Base-by-base conservation (phyloP, 2,329 filamentous ascomycete species). In the Triangularia verruculosa region DNA sequence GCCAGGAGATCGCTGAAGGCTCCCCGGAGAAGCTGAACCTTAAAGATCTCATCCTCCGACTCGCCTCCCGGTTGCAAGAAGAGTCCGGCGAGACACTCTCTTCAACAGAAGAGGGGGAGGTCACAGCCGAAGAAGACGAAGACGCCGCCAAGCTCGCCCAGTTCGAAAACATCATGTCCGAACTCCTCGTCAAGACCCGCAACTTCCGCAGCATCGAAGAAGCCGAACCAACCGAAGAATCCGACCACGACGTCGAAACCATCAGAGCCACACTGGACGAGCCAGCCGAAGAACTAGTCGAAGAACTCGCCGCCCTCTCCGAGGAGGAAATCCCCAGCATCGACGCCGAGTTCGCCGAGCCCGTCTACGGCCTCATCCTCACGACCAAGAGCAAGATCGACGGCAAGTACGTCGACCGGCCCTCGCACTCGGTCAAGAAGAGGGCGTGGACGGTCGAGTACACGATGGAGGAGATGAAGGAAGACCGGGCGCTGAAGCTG, bases 361-460 rank as follows among this genome's bases (percentile, higher is more conserved):
- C 28, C n/a, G 63, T 93, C 0, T 78, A 92, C 25, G 90, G 86
- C 43, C 86, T 95, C 82, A 87, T 86, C 13, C 78, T 97, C 61
- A 89, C 86, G 0, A 79, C 92, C 57, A 86, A 86, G 68, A 95
- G 91, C 78, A 85, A 84, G 67, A 83, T 96, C 61, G 89, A 95
- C 71, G 88, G 84, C 17, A 61, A 78, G 12, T 83, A 84, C 61
- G 85, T 92, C 1, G 72, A 78, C 0, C 87, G 92, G 2, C 90
- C 92, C 0, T 67, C 76, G 1, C 69, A 80, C 0, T 73, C 89
- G 54, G 74, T 59, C 0, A 30, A 70, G 13, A 20, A 9, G 5
- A 74, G 73, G 63, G 86, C 67, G 71, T 97, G 93, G 93, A 74
- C 78, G 0, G 79, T 97, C n/a, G 86, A 95, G 70, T 97, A 96